Evolutionary conservation across 345 rosid species (phyloP), one percentile per base, ranked within the genome.

Genomic region (Corchorus olitorius): DNA sequence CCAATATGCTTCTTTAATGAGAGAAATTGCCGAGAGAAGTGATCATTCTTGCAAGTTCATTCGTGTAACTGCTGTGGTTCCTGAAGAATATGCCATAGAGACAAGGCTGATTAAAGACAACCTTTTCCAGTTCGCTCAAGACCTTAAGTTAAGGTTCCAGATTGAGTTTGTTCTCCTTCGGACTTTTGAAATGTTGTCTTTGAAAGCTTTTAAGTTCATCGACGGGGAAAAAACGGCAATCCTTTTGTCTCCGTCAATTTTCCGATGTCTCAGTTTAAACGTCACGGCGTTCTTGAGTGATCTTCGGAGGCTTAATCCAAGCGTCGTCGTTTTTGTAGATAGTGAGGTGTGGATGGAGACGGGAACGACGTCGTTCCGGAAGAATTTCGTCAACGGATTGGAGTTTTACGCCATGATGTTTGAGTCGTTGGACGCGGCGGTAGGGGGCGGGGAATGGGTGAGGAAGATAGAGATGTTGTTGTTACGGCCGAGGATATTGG

Each of bases 1-100:
- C 37, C 98, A 94, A 50, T 97, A 97, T 79, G 93, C 99, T 16
- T 97, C 97, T 13, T 81, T 97, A 59, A 87, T 97, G 92, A 86
- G 88, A 61, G 98, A 93, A 77, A 82, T 97, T 34, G 88, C 89
- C 0, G 98, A 92, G 60, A 86, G 84, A 75, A 76, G 84, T 13
- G 48, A 49, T 3, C 81, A 66, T 2, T 48, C 84, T 0, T 70
- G 79, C 34, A 84, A 83, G 10, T 66, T 85, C 22, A 73, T 97
- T 20, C 85, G 98, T 33, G 84, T 94, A 74, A 92, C 98, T 9
- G 98, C 98, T 16, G 87, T 97, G 0, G 95, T 97, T 0, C 76
- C 90, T 12, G 98, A 97, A 48, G 96, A 89, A 49, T 89, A 74
- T 78, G 91, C 88, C 1, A 79, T 80, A 2, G 96, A 92, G 80